Percentiles rank a stretch among this genome's conserved stretches.
Evolutionary conservation across 2,329 filamentous ascomycete genomes (phyloP).

Genomic region (Colletotrichum kahawae): DNA sequence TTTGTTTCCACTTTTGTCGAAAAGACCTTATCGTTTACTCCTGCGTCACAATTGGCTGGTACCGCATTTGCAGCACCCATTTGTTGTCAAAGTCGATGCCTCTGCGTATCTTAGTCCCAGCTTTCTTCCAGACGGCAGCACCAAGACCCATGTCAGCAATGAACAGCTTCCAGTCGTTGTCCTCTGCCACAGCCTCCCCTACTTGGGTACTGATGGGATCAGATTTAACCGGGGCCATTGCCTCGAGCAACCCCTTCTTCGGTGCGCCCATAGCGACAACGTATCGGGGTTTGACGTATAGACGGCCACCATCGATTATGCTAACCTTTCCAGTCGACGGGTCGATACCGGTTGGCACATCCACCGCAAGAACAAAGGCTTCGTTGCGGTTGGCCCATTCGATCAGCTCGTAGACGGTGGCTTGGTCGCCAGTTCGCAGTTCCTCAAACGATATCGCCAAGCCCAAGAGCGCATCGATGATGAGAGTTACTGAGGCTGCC

Average conservation of each 20-base stretch:
- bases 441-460: constrained; percentile 90
- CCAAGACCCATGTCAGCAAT: constrained; percentile 88
- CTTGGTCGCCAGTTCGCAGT: constrained; percentile 80
- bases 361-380: constrained; percentile 83
- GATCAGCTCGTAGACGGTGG: constrained; percentile 86
- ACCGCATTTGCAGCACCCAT: constrained; percentile 80
- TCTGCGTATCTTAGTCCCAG: constrained; percentile 78
- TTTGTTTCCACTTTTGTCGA: neutral
- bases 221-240: constrained; percentile 64
- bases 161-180: constrained; percentile 77
- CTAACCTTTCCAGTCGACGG: constrained; percentile 73
- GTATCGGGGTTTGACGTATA: constrained; percentile 82
- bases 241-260: constrained; percentile 82
- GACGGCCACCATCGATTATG: constrained; percentile 73
- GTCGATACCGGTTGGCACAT: constrained; percentile 88
- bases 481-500: constrained; percentile 69
- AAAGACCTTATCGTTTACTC: neutral
- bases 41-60: constrained; percentile 32
- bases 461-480: constrained; percentile 88
- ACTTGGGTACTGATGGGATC: constrained; percentile 6
- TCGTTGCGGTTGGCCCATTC: constrained; percentile 92
- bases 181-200: constrained; percentile 37
- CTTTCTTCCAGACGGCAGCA: constrained; percentile 83
- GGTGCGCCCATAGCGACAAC: constrained; percentile 88
- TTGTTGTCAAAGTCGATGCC: constrained; percentile 87